phyloP scores from a whole-genome alignment of 1,284 basidiomycete species.

The Ganoderma sinense region DNA sequence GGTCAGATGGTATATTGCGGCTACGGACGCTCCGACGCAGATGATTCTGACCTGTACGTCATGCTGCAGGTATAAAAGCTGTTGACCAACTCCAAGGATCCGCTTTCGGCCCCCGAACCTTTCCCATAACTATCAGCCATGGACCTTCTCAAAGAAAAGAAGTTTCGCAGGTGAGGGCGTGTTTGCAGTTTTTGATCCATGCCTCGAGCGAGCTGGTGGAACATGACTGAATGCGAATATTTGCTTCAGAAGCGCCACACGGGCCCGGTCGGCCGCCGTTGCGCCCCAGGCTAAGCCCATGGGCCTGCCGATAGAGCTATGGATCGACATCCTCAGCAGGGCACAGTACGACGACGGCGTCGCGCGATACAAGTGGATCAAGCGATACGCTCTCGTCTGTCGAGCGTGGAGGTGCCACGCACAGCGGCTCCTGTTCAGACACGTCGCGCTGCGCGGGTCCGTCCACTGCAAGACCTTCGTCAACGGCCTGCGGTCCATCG shows the following conservation, averaged over 20 bases:
- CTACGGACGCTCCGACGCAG: not conserved
- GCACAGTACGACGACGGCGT: constrained; percentile 18
- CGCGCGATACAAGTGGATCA: constrained; percentile 15
- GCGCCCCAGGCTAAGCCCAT: not conserved
- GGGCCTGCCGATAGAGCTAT: not conserved
- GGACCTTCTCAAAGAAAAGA: not conserved
- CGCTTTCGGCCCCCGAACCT: not conserved
- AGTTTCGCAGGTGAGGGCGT: not conserved
- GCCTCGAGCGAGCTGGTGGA: no score
- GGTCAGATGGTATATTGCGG: not conserved
- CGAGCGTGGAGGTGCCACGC: constrained; percentile 11
- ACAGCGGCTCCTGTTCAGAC: constrained; percentile 11
- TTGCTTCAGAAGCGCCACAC: not conserved
- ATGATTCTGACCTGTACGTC: not conserved
- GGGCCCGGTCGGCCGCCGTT: not conserved
- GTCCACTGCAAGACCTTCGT: constrained; percentile 11
- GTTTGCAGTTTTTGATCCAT: not conserved
- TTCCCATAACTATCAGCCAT: not conserved
- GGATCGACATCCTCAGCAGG: constrained; percentile 9
- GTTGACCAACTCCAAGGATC: not conserved
- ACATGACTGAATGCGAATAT: not conserved
- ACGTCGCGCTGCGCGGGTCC: constrained; percentile 13
- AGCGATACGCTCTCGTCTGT: constrained; percentile 15
- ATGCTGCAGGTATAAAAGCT: not conserved
- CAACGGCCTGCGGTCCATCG: not conserved